phyloP scores from a whole-genome alignment of 192 early-diverging fungal genomes.

The Gaertneriomyces semiglobifer region DNA sequence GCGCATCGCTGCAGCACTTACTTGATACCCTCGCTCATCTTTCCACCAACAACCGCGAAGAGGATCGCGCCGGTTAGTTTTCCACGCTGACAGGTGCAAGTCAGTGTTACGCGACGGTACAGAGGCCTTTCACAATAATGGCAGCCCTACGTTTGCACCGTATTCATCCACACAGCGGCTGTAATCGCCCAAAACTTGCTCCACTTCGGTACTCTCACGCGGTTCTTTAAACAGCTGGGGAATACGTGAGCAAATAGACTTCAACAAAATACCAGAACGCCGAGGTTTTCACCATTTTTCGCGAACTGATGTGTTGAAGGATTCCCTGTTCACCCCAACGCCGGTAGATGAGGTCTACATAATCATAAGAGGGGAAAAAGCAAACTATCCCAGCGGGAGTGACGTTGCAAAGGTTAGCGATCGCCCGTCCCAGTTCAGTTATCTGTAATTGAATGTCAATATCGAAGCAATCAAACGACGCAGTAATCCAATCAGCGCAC shows the following conservation, averaged over 20 bases:
- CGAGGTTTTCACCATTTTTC: conserved; percentile 52
- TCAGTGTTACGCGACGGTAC: too few species aligned
- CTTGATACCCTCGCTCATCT: conserved; percentile 89
- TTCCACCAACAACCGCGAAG: conserved; percentile 86
- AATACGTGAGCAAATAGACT: neutral
- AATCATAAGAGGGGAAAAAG: conserved; percentile 82
- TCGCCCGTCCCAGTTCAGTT: conserved; percentile 64
- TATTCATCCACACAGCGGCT: too few species aligned
- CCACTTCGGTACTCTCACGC: conserved; percentile 45
- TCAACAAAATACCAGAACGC: neutral
- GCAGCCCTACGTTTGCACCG: too few species aligned
- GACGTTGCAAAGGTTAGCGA: conserved; percentile 69
- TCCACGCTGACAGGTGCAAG: neutral
- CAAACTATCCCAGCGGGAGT: conserved; percentile 82
- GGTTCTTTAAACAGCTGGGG: conserved; percentile 72
- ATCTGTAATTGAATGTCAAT: conserved; percentile 37
- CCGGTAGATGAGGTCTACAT: conserved; percentile 59
- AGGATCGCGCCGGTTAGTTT: conserved; percentile 62
- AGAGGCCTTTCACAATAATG: too few species aligned
- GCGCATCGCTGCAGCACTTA: conserved; percentile 4
- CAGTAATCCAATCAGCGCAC: conserved; percentile 28
- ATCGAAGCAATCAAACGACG: neutral
- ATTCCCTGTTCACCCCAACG: conserved; percentile 53
- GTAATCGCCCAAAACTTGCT: conserved; percentile 62
- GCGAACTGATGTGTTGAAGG: conserved; percentile 46